A percentile compares a stretch with the other conserved stretches of the same genome.
Evolutionary conservation across 768 basidiomycete genomes (phyloP).

Genomic region (Hericium erinaceus): DNA sequence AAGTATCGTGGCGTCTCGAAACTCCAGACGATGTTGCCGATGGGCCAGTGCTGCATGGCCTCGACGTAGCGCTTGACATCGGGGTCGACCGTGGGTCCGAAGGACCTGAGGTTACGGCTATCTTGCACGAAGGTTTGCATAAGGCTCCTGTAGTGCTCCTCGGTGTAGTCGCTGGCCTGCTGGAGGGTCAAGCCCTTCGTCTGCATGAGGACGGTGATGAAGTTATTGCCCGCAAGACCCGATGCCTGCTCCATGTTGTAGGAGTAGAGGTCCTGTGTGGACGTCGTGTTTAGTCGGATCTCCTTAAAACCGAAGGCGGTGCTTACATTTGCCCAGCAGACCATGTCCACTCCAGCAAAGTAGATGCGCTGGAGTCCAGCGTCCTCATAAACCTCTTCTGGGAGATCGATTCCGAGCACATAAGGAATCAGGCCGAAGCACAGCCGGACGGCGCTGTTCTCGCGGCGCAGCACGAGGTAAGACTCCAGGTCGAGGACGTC

Average conservation of each 20-base stretch:
- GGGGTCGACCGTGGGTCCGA: constrained; percentile 36
- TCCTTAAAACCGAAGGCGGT: neutral
- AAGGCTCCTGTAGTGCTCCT: constrained; percentile 37
- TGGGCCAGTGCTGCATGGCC: constrained; percentile 49
- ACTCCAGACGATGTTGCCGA: constrained; percentile 59
- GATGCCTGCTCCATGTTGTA: constrained; percentile 67
- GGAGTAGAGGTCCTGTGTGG: constrained; percentile 53
- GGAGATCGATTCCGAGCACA: constrained; percentile 51
- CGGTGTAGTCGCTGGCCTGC: constrained; percentile 48
- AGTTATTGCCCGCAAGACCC: constrained; percentile 57
- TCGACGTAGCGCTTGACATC: constrained; percentile 46
- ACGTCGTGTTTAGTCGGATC: neutral
- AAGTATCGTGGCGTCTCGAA: constrained; percentile 66
- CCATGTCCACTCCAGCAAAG: constrained; percentile 52
- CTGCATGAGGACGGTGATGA: constrained; percentile 60
- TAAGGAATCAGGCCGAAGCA: constrained; percentile 59
- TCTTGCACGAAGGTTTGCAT: constrained; percentile 41
- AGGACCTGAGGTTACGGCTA: constrained; percentile 38
- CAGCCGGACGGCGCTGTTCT: constrained; percentile 58
- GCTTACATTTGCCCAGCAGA: constrained; percentile 64
- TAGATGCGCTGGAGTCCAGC: constrained; percentile 43
- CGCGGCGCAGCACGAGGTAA: constrained; percentile 51
- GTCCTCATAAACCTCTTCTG: constrained; percentile 52
- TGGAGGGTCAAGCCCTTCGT: constrained; percentile 45
- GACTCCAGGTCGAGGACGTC: constrained; percentile 44